phyloP scores from a whole-genome alignment of 805 yeast genomes.

The Candida morakotiae region DNA sequence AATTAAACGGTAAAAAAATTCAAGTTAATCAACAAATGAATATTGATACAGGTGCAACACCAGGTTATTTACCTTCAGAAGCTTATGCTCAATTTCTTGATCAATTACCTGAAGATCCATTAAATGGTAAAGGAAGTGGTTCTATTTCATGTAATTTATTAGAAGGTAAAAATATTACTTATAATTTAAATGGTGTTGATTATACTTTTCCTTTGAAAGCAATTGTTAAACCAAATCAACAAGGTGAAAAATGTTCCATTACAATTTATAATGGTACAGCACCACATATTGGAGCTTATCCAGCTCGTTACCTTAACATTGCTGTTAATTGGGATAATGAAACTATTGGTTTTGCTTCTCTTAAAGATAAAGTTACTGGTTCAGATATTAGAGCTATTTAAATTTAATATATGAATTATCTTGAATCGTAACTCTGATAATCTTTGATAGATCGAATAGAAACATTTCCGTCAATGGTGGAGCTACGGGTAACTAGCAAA shows the following conservation, averaged over 20 bases:
- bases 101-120: constrained; percentile 2
- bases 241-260: neutral
- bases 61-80: neutral
- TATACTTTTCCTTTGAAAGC: constrained; percentile 1
- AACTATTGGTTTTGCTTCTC: constrained; percentile 1
- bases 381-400: no score
- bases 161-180: neutral
- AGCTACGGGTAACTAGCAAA: no score
- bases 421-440: no score
- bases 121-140: neutral
- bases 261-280: neutral
- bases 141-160: neutral
- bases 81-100: neutral
- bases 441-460: no score
- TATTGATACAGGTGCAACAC: constrained; percentile 1
- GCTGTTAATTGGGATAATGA: constrained; percentile 1
- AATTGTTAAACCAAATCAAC: neutral
- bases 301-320: neutral
- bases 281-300: neutral
- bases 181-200: neutral
- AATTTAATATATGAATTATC: no score
- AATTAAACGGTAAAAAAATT: neutral
- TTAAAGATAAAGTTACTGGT: no score
- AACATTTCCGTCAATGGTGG: no score
- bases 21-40: neutral